These are phyloP conservation scores for Xylaria sp. DNA, from an alignment of 2,329 filamentous ascomycete genomes.

Conservation along the genomic window DNA sequence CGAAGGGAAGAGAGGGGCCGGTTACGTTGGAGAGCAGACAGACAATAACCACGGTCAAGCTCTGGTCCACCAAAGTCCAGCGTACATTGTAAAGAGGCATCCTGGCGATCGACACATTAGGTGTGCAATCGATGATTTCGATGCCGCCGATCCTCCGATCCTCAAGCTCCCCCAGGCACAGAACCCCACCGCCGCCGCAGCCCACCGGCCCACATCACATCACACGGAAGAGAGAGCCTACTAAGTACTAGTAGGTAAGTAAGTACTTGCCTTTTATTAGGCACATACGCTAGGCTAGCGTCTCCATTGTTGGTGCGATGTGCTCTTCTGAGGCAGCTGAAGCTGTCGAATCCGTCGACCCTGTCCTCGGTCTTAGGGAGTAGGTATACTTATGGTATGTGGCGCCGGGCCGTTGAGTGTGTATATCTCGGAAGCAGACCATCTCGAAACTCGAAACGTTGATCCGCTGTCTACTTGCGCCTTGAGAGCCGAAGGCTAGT, in stretches of 20 bases:
- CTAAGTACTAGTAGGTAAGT: background rate
- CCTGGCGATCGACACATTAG: constrained; percentile 32
- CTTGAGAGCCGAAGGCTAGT: background rate
- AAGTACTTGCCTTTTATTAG: background rate
- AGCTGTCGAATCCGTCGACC: constrained; percentile 4
- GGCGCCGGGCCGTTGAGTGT: no score
- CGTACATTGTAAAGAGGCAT: background rate
- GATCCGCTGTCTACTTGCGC: background rate
- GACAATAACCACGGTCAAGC: background rate
- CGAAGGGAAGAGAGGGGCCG: constrained; percentile 19
- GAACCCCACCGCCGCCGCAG: constrained; percentile 19
- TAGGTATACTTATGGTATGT: no score
- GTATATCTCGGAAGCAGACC: constrained; percentile 4
- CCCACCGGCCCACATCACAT: constrained; percentile 9
- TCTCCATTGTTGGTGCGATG: background rate
- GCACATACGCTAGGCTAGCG: no score
- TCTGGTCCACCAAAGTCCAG: background rate
- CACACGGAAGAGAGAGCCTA: constrained; percentile 4
- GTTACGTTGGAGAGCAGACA: background rate
- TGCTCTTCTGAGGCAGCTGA: constrained; percentile 7
- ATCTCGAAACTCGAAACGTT: constrained; percentile 11
- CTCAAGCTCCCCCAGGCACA: constrained; percentile 2
- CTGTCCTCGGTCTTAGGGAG: no score
- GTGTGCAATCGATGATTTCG: constrained; percentile 33
- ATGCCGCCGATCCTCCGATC: constrained; percentile 20